Conservation (phyloP, 495 filamentous ascomycete species). For the Podospora bellae-mahoneyi region DNA sequence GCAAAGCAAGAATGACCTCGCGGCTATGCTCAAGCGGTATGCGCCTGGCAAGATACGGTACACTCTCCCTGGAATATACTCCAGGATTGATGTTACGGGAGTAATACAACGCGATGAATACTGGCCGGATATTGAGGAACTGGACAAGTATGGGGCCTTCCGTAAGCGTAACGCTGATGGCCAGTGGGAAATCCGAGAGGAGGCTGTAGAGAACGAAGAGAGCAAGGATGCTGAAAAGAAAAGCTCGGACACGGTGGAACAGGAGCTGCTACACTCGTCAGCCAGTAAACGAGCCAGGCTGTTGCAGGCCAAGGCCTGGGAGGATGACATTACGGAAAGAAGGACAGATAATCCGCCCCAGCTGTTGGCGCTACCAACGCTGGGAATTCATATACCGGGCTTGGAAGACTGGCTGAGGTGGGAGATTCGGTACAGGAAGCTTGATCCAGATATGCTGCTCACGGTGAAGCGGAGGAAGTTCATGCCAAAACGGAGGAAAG, state of each 20-base stretch:
- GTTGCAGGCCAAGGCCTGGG: slow-evolving; percentile 2
- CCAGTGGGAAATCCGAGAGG: neutral
- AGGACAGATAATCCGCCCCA: slow-evolving; percentile 18
- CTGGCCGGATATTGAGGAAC: slow-evolving; percentile 21
- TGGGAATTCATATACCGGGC: slow-evolving; percentile 38
- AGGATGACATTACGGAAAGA: neutral
- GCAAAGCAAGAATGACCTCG: slow-evolving; percentile 26
- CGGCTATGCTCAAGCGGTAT: slow-evolving; percentile 34
- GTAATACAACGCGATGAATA: slow-evolving; percentile 19
- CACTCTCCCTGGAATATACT: slow-evolving; percentile 52
- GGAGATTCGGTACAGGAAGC: slow-evolving; percentile 48
- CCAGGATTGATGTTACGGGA: slow-evolving; percentile 23
- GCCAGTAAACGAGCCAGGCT: neutral
- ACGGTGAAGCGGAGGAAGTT: slow-evolving; percentile 11
- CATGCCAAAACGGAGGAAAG: neutral
- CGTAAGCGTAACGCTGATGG: neutral
- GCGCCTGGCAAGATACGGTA: slow-evolving; percentile 53
- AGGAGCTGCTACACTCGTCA: neutral
- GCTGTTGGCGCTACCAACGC: slow-evolving; percentile 51
- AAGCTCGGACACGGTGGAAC: neutral
- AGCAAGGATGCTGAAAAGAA: neutral
- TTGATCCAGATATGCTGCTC: slow-evolving; percentile 33
- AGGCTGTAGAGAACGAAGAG: neutral
- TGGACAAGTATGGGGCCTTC: neutral
- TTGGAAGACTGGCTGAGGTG: slow-evolving; percentile 40